phyloP scores from a whole-genome alignment of 2,329 filamentous ascomycete genomes.

The Tricladium varicosporioides region DNA sequence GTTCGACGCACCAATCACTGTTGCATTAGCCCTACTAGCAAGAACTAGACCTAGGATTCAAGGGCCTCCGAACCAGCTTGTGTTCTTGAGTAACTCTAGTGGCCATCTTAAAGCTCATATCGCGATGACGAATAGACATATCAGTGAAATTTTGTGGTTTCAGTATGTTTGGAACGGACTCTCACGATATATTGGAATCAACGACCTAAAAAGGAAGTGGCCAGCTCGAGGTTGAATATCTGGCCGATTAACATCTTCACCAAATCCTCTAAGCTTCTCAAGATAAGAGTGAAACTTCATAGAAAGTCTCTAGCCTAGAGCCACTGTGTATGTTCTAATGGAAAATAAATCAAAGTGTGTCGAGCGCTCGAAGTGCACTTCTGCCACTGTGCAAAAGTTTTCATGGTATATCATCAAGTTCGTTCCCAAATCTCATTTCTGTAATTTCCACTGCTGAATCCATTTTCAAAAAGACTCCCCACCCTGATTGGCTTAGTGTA shows the following conservation, averaged over 20 bases:
- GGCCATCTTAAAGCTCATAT: not conserved
- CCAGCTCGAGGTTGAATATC: not conserved
- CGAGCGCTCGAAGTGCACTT: too few relatives aligned
- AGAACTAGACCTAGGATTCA: not conserved
- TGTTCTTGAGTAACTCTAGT: not conserved
- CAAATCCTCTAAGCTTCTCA: too few relatives aligned
- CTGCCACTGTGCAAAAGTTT: too few relatives aligned
- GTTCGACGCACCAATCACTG: not conserved
- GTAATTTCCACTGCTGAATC: too few relatives aligned
- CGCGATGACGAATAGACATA: not conserved
- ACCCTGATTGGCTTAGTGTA: too few relatives aligned
- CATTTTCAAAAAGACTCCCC: too few relatives aligned
- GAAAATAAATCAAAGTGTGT: too few relatives aligned
- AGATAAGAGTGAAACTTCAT: too few relatives aligned
- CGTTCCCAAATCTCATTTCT: too few relatives aligned
- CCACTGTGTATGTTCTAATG: too few relatives aligned
- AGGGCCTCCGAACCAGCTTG: not conserved
- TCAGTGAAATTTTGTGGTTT: not conserved
- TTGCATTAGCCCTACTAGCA: not conserved
- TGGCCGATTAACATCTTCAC: not conserved
- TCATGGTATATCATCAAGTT: too few relatives aligned
- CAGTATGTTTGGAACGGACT: not conserved
- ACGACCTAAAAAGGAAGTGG: not conserved
- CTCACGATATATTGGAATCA: not conserved
- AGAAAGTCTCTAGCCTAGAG: too few relatives aligned